Evolutionary conservation across 495 filamentous ascomycete genomes (phyloP).

Genomic region (Extremus antarcticus): DNA sequence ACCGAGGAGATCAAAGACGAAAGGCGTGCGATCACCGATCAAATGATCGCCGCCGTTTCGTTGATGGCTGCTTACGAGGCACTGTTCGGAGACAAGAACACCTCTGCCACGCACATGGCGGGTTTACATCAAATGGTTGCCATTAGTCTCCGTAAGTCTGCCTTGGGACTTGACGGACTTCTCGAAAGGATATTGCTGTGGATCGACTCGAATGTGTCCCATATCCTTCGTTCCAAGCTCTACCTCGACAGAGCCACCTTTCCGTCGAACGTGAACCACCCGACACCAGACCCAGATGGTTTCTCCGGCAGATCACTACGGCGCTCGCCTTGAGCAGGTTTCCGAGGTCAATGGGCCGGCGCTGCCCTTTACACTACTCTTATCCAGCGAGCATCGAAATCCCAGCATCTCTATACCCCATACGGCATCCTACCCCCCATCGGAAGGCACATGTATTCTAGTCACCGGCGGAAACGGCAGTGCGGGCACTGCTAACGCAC

Average conservation of each 20-base stretch:
- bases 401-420: neutral
- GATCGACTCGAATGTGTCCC: conserved; percentile 17
- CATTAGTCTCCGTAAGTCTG: conserved; percentile 12
- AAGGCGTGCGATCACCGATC: conserved; percentile 7
- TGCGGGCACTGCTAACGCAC: neutral
- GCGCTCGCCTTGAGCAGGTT: too few species aligned
- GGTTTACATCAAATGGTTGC: conserved; percentile 17
- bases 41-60: conserved; percentile 15
- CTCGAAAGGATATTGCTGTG: conserved; percentile 17
- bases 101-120: conserved; percentile 22
- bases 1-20: conserved; percentile 14
- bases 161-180: conserved; percentile 17
- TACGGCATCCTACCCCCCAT: neutral
- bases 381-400: neutral
- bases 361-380: neutral
- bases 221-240: conserved; percentile 1
- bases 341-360: neutral
- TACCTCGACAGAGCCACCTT: conserved; percentile 17
- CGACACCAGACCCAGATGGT: conserved; percentile 1
- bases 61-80: conserved; percentile 18
- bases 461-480: neutral
- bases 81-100: conserved; percentile 15
- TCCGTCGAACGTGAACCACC: conserved; percentile 7
- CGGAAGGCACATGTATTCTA: neutral
- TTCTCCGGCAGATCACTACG: conserved; percentile 5